Evolutionary conservation across 768 basidiomycete species (phyloP), one percentile per base, ranked within the genome.

Genomic region (Jaapia argillacea): DNA sequence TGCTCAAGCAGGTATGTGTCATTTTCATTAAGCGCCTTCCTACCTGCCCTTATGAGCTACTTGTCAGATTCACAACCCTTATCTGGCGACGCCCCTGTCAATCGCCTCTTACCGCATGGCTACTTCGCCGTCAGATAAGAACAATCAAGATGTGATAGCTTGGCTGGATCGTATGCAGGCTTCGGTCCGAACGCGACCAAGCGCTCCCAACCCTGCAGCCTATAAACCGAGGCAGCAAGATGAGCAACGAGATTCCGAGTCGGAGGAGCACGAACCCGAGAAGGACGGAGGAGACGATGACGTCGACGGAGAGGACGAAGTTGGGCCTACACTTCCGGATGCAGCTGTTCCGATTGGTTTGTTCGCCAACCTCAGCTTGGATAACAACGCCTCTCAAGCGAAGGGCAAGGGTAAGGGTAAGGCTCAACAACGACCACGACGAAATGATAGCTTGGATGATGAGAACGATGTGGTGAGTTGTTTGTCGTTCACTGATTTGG

Each of bases 61-160:
- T 27, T 35, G 24, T 37, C 59, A 85, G 80, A 62, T 88, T 24
- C 85, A 88, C 51, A 87, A 87, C 49, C 85, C 85, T 2, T 88
- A 85, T 57, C 65, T 75, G 39, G 83, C 85, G 5, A 87, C 84
- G 0, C 85, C 85, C 4, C 68, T 88, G 42, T 77, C 83, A 2
- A 85, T 87, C 48, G 81, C 81, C 4, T 82, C 85, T 2, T 87
- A 86, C 54, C 72, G 80, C 28, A 73, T 79, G 72, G 83, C 85
- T 4, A 84, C 82, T 0, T 82, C 84, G 0, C 79, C 84, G 3
- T 79, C 79, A 4, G 85, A 88, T 53, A 70, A 73, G 41, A 74
- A 75, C 51, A 85, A 85, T 45, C 60, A 71, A 24, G 76, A 77
- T 45, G 72, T 85, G 24, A 61, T 82, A n/a, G 80, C 75, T 6